phyloP scores from a whole-genome alignment of 345 rosid genomes.

The Melastoma malabathricum region DNA sequence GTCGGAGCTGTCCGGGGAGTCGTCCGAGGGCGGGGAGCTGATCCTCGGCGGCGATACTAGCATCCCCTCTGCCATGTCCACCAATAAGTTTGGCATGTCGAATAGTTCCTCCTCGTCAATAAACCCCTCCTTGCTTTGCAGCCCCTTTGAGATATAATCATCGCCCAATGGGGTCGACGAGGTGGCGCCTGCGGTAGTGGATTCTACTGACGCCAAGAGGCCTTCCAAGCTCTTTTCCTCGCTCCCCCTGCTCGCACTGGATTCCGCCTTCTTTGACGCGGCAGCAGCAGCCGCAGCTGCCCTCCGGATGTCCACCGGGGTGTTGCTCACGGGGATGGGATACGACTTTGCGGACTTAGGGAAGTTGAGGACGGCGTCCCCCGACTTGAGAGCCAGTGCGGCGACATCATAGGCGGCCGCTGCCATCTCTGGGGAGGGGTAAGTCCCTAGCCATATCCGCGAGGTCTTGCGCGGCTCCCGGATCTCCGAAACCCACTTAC shows the following conservation, averaged over 20 bases:
- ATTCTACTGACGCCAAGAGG: neutral
- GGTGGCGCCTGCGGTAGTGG: neutral
- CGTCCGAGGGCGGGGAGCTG: conserved; percentile 30
- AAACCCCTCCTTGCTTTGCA: conserved; percentile 12
- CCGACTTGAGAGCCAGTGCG: conserved; percentile 62
- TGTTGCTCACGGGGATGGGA: conserved; percentile 46
- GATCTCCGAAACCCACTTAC: conserved; percentile 89
- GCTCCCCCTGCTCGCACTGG: conserved; percentile 2
- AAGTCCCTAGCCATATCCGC: conserved; percentile 92
- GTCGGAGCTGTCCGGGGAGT: conserved; percentile 48
- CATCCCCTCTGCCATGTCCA: conserved; percentile 93
- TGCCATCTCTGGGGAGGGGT: conserved; percentile 71
- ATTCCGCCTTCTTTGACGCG: conserved; percentile 18
- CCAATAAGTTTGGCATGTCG: conserved; percentile 69
- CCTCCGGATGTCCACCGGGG: conserved; percentile 46
- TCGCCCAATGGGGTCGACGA: conserved; percentile 1
- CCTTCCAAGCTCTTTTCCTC: neutral
- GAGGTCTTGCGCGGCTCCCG: conserved; percentile 81
- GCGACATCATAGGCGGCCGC: conserved; percentile 89
- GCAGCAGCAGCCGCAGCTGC: conserved; percentile 72
- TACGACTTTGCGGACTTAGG: conserved; percentile 35
- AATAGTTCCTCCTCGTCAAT: conserved; percentile 70
- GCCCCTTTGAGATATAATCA: no score
- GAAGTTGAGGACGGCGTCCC: conserved; percentile 54
- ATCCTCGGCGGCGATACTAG: conserved; percentile 73